Base-by-base conservation (phyloP, 352 stramenopile genomes). In the Phytophthora colocasiae region DNA sequence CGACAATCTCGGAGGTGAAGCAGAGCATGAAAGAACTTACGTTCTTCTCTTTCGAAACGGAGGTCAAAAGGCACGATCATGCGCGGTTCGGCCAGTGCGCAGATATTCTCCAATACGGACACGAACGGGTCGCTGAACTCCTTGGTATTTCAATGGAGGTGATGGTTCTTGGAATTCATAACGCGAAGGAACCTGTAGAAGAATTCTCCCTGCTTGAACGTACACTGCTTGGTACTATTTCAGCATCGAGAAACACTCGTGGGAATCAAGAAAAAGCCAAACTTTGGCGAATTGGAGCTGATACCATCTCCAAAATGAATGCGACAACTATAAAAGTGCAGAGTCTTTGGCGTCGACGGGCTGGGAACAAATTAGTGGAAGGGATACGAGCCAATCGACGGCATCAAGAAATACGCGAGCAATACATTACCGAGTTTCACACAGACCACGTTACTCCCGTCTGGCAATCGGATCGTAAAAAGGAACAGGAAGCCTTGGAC, bases 1-100 rank as follows among this genome's bases (percentile, higher is more conserved):
- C 50, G 17, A 92, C 81, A 4, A 73, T 91, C 12, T 78, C 79
- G 0, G 76, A 88, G 17, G 78, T 93, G 14, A 93, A 93, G 52
- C 44, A 54, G 10, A 64, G 68, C n/a, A 86, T 89, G 73, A 59
- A 72, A 22, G 69, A 69, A 38, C 81, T 95, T 19, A 87, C 77
- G 4, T 77, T 83, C 31, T 92, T 81, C 24, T 41, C 58, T 0
- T 60, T 73, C 34, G 77, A 85, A 58, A 80, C 70, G 1, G 77
- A 89, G 10, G 71, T 88, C 22, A 83, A 78, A 39, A 78, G 71
- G 15, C 57, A 87, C 49, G 69, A 95, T 41, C 62, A 80, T 49
- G 31, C 40, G 10, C 77, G 85, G 3, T 87, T 85, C 19, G 38
- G 53, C 0, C 60, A 69, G 15, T 85, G 73, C 32, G 54, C 52